These are phyloP conservation scores for Xanthoconium purpureum DNA, from an alignment of 768 basidiomycete genomes.

Conservation along the genomic window DNA sequence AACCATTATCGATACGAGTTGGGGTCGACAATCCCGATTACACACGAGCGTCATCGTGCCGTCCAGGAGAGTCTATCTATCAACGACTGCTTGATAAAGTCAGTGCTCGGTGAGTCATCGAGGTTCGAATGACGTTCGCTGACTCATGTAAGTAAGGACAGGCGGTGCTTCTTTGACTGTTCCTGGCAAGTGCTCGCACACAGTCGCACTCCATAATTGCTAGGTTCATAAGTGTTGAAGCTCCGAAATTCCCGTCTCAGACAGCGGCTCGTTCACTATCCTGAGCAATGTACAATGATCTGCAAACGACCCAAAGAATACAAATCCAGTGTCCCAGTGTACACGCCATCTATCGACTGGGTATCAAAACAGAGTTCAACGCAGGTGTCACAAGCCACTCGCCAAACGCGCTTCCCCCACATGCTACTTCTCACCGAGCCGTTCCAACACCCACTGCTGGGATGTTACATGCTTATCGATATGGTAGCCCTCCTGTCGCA, in stretches of 20 bases:
- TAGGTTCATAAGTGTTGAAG: slow-evolving; percentile 15
- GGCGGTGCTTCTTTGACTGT: slow-evolving; percentile 1
- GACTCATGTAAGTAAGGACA: not conserved
- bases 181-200: slow-evolving; percentile 5
- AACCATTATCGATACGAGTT: not conserved
- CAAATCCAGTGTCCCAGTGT: slow-evolving; percentile 27
- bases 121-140: slow-evolving; percentile 12
- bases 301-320: slow-evolving; percentile 20
- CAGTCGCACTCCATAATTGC: slow-evolving; percentile 12
- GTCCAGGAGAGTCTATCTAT: not conserved
- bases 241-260: slow-evolving; percentile 14
- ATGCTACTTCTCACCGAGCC: slow-evolving; percentile 28
- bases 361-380: slow-evolving; percentile 21
- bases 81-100: slow-evolving; percentile 6
- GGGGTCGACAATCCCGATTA: not conserved
- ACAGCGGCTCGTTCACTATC: slow-evolving; percentile 6
- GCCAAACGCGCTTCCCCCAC: not conserved
- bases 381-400: slow-evolving; percentile 5
- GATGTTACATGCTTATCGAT: slow-evolving; percentile 30
- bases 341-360: slow-evolving; percentile 16
- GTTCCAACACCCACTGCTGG: slow-evolving; percentile 31
- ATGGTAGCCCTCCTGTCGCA: slow-evolving; percentile 28
- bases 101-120: slow-evolving; percentile 18
- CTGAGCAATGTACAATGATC: slow-evolving; percentile 14
- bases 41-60: not conserved